Evolutionary conservation across 73 alveolate genomes (phyloP).

Genomic region (Paramecium tetraurelia): DNA sequence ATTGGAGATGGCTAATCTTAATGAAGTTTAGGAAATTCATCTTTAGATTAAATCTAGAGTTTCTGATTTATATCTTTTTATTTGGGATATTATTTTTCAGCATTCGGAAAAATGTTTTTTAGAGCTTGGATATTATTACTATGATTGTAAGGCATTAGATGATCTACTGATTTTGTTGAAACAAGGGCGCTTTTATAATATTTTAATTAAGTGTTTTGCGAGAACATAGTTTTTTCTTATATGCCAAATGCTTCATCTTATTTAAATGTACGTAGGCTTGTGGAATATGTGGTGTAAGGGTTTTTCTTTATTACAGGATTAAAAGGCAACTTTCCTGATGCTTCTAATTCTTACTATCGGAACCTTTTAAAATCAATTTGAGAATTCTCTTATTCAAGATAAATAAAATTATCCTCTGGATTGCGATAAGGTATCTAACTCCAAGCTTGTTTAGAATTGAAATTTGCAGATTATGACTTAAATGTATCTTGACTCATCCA

Average conservation of each 20-base stretch:
- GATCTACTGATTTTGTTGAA: conserved; percentile 43
- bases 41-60: background rate
- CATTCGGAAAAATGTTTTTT: conserved; percentile 2
- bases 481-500: background rate
- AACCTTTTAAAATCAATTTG: background rate
- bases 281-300: background rate
- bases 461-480: background rate
- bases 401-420: background rate
- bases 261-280: conserved; percentile 38
- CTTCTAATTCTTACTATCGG: background rate
- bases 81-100: background rate
- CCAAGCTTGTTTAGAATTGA: background rate
- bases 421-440: background rate
- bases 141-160: conserved; percentile 54
- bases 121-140: conserved; percentile 28
- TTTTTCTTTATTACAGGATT: conserved; percentile 10
- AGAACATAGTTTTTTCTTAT: conserved; percentile 30
- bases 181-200: conserved; percentile 27
- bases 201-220: conserved; percentile 33
- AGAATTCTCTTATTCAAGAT: background rate
- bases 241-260: conserved; percentile 46
- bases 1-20: background rate
- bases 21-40: background rate
- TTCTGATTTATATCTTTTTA: background rate
- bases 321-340: background rate